phyloP scores from a whole-genome alignment of 768 basidiomycete genomes.

The Leccinum rimulosum region DNA sequence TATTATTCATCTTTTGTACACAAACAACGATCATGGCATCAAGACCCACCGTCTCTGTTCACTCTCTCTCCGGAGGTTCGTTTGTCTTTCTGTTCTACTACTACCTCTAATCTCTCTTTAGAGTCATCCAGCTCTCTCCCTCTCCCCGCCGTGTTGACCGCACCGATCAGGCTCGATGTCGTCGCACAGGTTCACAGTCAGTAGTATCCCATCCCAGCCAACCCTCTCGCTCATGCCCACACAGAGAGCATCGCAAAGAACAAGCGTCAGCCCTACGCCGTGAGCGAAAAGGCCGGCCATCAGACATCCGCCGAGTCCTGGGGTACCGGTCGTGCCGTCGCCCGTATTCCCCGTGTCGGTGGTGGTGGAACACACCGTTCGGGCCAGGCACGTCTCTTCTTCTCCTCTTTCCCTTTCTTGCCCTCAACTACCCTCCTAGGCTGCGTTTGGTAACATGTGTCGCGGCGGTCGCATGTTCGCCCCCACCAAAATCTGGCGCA shows the following conservation, averaged over 20 bases:
- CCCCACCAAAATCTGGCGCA: constrained; percentile 98
- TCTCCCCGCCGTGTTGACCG: constrained; percentile 94
- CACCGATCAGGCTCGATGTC: constrained; percentile 98
- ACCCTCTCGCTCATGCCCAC: background rate
- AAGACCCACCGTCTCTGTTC: constrained; percentile 87
- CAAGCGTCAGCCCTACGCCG: constrained; percentile 94
- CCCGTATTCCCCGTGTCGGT: constrained; percentile 99
- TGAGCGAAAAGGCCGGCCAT: constrained; percentile 97
- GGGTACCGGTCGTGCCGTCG: constrained; percentile 99
- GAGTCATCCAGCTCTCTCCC: constrained; percentile 88
- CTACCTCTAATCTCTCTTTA: constrained; percentile 25
- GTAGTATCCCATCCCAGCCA: constrained; percentile 32
- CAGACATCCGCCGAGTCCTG: constrained; percentile 99
- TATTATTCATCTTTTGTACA: background rate
- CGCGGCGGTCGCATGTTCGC: constrained; percentile 99
- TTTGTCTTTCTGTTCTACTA: background rate
- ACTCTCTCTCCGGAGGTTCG: constrained; percentile 71
- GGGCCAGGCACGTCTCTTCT: constrained; percentile 62
- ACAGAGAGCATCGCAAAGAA: constrained; percentile 97
- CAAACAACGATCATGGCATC: constrained; percentile 63
- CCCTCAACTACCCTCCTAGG: constrained; percentile 43
- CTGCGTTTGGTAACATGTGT: constrained; percentile 99
- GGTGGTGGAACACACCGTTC: constrained; percentile 98
- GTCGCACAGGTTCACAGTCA: constrained; percentile 98
- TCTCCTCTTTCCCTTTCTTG: background rate